Percentiles rank a stretch among this genome's conserved stretches.
Evolutionary conservation across 2,329 filamentous ascomycete species (phyloP).

Genomic region (Sclerotinia borealis): DNA sequence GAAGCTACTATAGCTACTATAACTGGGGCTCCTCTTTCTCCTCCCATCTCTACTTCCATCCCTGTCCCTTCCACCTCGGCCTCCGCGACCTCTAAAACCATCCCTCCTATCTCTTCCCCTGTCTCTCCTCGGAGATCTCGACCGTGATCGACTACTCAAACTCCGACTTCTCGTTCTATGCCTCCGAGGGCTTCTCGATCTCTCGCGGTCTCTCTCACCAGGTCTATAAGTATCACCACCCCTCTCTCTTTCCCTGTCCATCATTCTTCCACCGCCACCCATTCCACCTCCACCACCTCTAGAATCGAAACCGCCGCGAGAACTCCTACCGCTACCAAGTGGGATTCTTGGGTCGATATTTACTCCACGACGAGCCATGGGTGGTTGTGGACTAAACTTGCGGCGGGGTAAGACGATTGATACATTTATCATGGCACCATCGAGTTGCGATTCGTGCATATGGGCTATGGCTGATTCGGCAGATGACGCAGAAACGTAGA

Average conservation of each 20-base stretch:
- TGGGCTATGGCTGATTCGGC: constrained; percentile 86
- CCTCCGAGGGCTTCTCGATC: constrained; percentile 6
- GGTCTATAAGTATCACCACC: constrained; percentile 6
- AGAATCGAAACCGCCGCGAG: constrained; percentile 17
- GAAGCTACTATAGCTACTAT: constrained; percentile 54
- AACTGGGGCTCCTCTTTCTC: constrained; percentile 54
- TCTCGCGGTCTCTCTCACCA: background rate
- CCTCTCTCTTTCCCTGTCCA: constrained; percentile 6
- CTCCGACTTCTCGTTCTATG: constrained; percentile 7
- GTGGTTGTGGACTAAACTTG: constrained; percentile 75
- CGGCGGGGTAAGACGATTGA: constrained; percentile 34
- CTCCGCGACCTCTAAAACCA: constrained; percentile 1
- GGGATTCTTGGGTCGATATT: constrained; percentile 49
- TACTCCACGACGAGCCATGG: constrained; percentile 57
- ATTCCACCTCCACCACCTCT: background rate
- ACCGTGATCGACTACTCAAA: background rate
- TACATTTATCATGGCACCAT: constrained; percentile 33
- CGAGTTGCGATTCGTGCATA: constrained; percentile 89
- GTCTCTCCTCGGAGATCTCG: constrained; percentile 2
- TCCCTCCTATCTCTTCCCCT: background rate
- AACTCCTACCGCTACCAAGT: constrained; percentile 16
- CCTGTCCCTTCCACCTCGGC: constrained; percentile 19
- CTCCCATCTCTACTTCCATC: constrained; percentile 31
- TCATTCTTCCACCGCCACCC: constrained; percentile 16
- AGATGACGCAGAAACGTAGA: constrained; percentile 69